Conservation (phyloP, 192 early-diverging fungal genomes). For the Gaertneriomyces sp. region DNA sequence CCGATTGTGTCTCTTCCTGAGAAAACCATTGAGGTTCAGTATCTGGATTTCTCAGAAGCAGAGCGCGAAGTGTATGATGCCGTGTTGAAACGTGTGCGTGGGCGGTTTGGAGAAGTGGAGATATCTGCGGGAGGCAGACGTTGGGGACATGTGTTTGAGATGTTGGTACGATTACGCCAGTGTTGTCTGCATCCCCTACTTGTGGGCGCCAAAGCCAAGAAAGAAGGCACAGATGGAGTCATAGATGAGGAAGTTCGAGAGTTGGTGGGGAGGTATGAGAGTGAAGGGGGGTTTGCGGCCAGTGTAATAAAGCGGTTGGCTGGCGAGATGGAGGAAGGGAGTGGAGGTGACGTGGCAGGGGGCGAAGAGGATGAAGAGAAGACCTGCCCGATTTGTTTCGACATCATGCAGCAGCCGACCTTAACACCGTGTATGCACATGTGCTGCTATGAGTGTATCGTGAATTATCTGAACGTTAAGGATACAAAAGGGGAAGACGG, state of each 20-base stretch:
- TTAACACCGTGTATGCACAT: conserved; percentile 38
- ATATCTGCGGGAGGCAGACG: conserved; percentile 11
- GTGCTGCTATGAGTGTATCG: conserved; percentile 28
- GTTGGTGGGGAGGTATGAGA: background rate
- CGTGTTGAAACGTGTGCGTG: conserved; percentile 2
- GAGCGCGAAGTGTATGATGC: conserved; percentile 37
- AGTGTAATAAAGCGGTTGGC: conserved; percentile 5
- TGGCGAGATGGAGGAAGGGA: too few species aligned
- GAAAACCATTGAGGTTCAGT: conserved; percentile 32
- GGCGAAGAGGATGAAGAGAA: conserved; percentile 1
- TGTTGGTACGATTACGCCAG: conserved; percentile 22
- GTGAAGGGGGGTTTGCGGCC: background rate
- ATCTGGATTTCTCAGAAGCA: conserved; percentile 30
- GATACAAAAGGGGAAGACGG: conserved; percentile 18
- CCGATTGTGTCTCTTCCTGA: conserved; percentile 72
- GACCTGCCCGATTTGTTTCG: conserved; percentile 38
- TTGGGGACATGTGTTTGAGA: conserved; percentile 30
- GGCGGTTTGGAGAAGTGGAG: conserved; percentile 13
- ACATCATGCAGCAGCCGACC: conserved; percentile 13
- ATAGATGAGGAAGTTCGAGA: conserved; percentile 1
- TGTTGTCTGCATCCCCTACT: conserved; percentile 19
- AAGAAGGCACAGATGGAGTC: conserved; percentile 7
- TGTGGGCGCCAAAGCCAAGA: conserved; percentile 3
- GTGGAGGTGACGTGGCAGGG: background rate
- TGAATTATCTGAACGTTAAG: conserved; percentile 20